Percentiles rank a stretch among this genome's conserved stretches.
phyloP scores from a whole-genome alignment of 805 yeast genomes.

The Metschnikowia similis region DNA sequence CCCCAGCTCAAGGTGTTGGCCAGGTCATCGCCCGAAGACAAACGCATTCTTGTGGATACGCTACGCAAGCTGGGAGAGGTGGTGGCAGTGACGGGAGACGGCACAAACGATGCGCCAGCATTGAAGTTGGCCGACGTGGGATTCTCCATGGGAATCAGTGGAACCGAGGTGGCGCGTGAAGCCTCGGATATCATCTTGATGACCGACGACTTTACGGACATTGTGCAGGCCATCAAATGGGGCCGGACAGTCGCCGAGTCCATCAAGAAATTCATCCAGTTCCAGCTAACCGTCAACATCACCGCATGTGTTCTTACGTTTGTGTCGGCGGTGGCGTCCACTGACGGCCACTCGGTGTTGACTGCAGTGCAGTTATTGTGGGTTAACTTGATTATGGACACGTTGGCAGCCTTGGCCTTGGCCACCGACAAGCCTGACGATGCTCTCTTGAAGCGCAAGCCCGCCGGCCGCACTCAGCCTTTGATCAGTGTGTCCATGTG shows the following conservation, averaged over 20 bases:
- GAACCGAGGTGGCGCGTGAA: constrained; percentile 98
- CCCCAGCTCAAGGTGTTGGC: constrained; percentile 83
- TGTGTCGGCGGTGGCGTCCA: constrained; percentile 84
- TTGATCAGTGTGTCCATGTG: constrained; percentile 91
- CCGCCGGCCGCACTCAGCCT: constrained; percentile 75
- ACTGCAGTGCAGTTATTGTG: constrained; percentile 96
- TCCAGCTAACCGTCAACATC: constrained; percentile 92
- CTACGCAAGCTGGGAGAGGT: constrained; percentile 80
- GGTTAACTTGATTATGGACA: constrained; percentile 98
- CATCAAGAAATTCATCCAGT: constrained; percentile 92
- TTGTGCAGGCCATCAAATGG: constrained; percentile 97
- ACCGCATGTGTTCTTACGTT: constrained; percentile 96
- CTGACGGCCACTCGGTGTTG: constrained; percentile 76
- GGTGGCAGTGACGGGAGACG: constrained; percentile 99
- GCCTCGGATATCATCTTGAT: constrained; percentile 89
- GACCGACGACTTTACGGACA: constrained; percentile 92
- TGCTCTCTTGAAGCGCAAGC: constrained; percentile 70
- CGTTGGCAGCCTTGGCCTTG: constrained; percentile 93
- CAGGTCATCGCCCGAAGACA: constrained; percentile 94
- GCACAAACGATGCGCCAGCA: constrained; percentile 98
- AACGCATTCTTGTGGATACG: constrained; percentile 78
- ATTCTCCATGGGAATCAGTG: constrained; percentile 96
- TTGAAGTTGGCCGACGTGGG: constrained; percentile 96
- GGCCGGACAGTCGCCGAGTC: constrained; percentile 95
- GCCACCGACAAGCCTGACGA: constrained; percentile 97